These are phyloP conservation scores for Exophiala dermatitidis DNA, from an alignment of 2,329 filamentous ascomycete species.

Conservation along the genomic window DNA sequence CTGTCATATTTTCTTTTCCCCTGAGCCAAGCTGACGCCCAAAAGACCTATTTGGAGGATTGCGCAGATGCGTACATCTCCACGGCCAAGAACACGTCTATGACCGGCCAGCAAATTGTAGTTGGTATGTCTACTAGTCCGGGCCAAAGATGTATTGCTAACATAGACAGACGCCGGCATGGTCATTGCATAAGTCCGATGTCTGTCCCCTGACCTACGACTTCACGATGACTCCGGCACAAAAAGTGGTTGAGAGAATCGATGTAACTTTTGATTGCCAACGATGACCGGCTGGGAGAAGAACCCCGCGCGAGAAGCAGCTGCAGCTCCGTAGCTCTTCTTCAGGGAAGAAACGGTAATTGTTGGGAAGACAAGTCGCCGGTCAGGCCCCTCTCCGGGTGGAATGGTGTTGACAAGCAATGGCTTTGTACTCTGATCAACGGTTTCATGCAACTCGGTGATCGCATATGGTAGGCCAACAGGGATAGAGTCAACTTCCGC, in stretches of 20 bases:
- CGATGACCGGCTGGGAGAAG: slow-evolving; percentile 6
- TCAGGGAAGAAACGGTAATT: slow-evolving; percentile 18
- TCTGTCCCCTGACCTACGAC: background rate
- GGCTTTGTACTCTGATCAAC: slow-evolving; percentile 33
- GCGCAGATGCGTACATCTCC: slow-evolving; percentile 36
- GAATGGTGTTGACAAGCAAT: slow-evolving; percentile 32
- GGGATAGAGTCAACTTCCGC: slow-evolving; percentile 16
- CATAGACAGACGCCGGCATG: slow-evolving; percentile 19
- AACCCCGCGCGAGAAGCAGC: slow-evolving; percentile 17
- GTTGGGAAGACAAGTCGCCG: slow-evolving; percentile 14
- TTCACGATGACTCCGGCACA: background rate
- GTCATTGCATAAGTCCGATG: slow-evolving; percentile 11
- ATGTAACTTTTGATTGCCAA: slow-evolving; percentile 14
- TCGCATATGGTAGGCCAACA: slow-evolving; percentile 34
- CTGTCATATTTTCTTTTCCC: slow-evolving; percentile 23
- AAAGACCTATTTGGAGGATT: slow-evolving; percentile 39
- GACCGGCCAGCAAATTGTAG: slow-evolving; percentile 40
- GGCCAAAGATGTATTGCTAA: slow-evolving; percentile 4
- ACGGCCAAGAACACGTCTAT: slow-evolving; percentile 42
- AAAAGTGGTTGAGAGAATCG: slow-evolving; percentile 14
- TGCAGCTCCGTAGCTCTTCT: slow-evolving; percentile 6
- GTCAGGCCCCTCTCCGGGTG: background rate
- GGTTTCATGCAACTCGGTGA: slow-evolving; percentile 28
- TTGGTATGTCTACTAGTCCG: slow-evolving; percentile 32
- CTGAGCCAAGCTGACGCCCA: background rate